Evolutionary conservation across 1,284 basidiomycete species (phyloP).

Genomic region (Rhodotorula sp.): DNA sequence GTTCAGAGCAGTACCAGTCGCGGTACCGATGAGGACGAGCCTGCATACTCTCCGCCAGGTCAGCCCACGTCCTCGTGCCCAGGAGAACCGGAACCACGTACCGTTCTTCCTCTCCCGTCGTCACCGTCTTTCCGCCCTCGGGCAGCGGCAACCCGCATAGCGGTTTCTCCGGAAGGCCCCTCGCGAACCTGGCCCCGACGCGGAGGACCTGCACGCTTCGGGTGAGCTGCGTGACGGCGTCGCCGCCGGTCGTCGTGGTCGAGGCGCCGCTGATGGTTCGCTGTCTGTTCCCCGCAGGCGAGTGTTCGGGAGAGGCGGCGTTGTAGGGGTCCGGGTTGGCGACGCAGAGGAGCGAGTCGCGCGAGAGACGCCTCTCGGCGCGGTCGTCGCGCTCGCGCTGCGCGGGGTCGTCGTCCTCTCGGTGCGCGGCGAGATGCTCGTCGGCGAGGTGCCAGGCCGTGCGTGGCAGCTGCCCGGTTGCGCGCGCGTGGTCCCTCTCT

Average conservation of each 20-base stretch:
- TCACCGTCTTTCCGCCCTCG: neutral
- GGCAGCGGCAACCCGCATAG: conserved; percentile 20
- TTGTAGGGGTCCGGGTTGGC: neutral
- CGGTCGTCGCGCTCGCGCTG: neutral
- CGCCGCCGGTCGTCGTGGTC: neutral
- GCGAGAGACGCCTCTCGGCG: conserved; percentile 9
- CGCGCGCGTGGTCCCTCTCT: neutral
- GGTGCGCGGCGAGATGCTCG: neutral
- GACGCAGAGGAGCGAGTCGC: neutral
- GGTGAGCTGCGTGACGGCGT: conserved; percentile 1
- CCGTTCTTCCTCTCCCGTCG: neutral
- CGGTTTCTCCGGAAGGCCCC: conserved; percentile 24
- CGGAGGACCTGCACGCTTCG: conserved; percentile 4
- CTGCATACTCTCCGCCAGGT: neutral
- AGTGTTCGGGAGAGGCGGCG: neutral
- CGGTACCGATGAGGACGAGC: conserved; percentile 33
- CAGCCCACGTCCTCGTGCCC: neutral
- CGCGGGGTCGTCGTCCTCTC: neutral
- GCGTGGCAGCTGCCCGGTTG: neutral
- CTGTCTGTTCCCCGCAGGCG: neutral
- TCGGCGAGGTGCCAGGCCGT: conserved; percentile 20
- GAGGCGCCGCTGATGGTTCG: conserved; percentile 1
- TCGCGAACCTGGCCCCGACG: conserved; percentile 28
- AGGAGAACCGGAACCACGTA: neutral
- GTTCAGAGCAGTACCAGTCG: neutral